phyloP scores from a whole-genome alignment of 768 basidiomycete species.

The Mycena floridula region DNA sequence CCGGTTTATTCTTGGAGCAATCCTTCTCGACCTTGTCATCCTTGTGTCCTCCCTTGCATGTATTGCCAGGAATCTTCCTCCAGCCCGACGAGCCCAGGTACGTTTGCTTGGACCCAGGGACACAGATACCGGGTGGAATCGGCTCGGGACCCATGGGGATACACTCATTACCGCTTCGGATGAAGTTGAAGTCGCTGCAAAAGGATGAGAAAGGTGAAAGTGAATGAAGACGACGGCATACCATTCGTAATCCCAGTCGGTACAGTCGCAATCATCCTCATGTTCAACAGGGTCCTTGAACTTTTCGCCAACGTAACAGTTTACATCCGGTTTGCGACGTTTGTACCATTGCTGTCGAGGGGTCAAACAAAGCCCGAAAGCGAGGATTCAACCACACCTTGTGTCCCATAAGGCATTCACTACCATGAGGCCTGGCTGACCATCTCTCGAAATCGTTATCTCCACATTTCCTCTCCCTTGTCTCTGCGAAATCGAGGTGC shows the following conservation, averaged over 20 bases:
- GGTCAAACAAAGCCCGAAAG: neutral
- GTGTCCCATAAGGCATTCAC: slow-evolving; percentile 92
- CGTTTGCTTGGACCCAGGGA: slow-evolving; percentile 41
- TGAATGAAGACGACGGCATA: slow-evolving; percentile 25
- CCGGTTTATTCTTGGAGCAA: slow-evolving; percentile 78
- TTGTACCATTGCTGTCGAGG: slow-evolving; percentile 92
- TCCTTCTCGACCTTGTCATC: slow-evolving; percentile 66
- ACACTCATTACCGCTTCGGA: slow-evolving; percentile 70
- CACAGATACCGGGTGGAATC: slow-evolving; percentile 72
- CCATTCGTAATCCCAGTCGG: slow-evolving; percentile 93
- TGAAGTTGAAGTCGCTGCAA: slow-evolving; percentile 88
- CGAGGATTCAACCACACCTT: slow-evolving; percentile 68
- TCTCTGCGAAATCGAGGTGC: slow-evolving; percentile 76
- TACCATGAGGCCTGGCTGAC: slow-evolving; percentile 66
- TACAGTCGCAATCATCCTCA: slow-evolving; percentile 79
- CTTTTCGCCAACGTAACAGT: slow-evolving; percentile 90
- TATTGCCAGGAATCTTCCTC: slow-evolving; percentile 88
- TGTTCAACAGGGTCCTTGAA: slow-evolving; percentile 81
- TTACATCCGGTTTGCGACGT: slow-evolving; percentile 72
- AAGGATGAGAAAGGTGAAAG: neutral
- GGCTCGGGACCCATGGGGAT: slow-evolving; percentile 84
- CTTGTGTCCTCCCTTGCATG: slow-evolving; percentile 69
- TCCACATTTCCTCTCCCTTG: slow-evolving; percentile 61
- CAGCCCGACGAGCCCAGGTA: slow-evolving; percentile 94
- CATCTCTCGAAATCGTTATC: slow-evolving; percentile 77